Evolutionary conservation across 495 filamentous ascomycete genomes (phyloP), one percentile per base, ranked within the genome.

Genomic region (Acidiella bohemica): DNA sequence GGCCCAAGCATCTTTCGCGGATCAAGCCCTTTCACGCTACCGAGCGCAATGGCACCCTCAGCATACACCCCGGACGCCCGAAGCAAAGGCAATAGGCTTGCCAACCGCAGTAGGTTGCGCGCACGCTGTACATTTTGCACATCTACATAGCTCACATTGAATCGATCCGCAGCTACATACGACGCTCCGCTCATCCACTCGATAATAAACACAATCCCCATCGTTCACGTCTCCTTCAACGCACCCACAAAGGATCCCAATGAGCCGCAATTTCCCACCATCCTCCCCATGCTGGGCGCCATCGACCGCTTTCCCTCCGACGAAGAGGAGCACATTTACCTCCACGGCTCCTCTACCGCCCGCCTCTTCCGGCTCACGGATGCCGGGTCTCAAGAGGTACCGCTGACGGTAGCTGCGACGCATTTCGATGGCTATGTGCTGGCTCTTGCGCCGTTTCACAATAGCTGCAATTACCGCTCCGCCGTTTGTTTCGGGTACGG

Each of bases 381-480:
- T n/a, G 54, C 34, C 53, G 24, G 17, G 66, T 7, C 25, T n/a
- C 25, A 27, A n/a, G 72, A 75, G 3, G 45, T 82, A 20, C 73
- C 72, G 1, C 68, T 73, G 51, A 85, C 63, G 61, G 71, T 77
- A 24, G 78, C 67, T 49, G 79, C 72, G 7, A 88, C 67, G 42
- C 70, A 68, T 43, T 59, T 86, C 11, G 82, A 87, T 61, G 83
- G 84, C 16, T 59, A 87, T 9, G 73, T 88, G 24, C 67, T 92
- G 12, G 68, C 80, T 6, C 68, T 88, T 56, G 80, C 83, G 0
- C 84, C 87, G 19, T 78, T 80, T 60, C 65, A 67, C 16, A 83
- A 93, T 64, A 81, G 70, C 56, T 87, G 82, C 66, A 93, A 93
- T 64, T 94, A 90, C 63, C 84, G 84, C 52, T 83, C 78, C 29